phyloP scores from a whole-genome alignment of 768 basidiomycete genomes.

The Mycena alexandri region DNA sequence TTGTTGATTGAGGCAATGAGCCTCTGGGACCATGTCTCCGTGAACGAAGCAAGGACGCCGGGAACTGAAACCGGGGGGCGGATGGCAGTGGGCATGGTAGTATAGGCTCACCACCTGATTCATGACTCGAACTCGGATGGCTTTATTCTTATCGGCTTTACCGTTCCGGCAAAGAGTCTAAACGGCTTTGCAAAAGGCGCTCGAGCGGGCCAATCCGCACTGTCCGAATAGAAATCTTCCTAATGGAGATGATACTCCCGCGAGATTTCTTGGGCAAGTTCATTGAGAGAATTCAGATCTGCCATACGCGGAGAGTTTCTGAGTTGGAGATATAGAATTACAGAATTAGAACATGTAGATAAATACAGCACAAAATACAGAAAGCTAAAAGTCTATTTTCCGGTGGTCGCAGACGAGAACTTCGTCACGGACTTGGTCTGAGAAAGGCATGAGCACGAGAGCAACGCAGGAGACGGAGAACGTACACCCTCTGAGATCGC shows the following conservation, averaged over 20 bases:
- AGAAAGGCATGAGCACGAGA: neutral
- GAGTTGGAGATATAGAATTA: conserved; percentile 9
- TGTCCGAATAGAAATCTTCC: no score
- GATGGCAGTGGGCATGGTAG: neutral
- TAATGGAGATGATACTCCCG: no score
- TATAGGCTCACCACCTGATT: no score
- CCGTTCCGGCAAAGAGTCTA: no score
- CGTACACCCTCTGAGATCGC: conserved; percentile 63
- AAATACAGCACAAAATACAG: conserved; percentile 25
- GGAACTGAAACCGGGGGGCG: conserved; percentile 20
- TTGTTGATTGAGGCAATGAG: conserved; percentile 16
- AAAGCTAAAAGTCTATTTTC: conserved; percentile 20
- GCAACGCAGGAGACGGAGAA: neutral
- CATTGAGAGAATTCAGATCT: no score
- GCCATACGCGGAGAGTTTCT: no score
- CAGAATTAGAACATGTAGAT: conserved; percentile 19
- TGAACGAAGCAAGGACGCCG: conserved; percentile 16
- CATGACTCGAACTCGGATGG: no score
- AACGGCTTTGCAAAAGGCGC: no score
- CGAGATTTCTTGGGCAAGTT: no score
- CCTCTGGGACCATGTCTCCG: conserved; percentile 17
- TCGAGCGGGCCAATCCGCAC: no score
- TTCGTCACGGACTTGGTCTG: conserved; percentile 38
- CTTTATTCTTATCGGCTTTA: no score
- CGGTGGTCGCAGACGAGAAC: conserved; percentile 33